Evolutionary conservation across 129 eudicot genomes (phyloP), one percentile per base, ranked within the genome.

Genomic region (Ambrosia artemisiifolia): DNA sequence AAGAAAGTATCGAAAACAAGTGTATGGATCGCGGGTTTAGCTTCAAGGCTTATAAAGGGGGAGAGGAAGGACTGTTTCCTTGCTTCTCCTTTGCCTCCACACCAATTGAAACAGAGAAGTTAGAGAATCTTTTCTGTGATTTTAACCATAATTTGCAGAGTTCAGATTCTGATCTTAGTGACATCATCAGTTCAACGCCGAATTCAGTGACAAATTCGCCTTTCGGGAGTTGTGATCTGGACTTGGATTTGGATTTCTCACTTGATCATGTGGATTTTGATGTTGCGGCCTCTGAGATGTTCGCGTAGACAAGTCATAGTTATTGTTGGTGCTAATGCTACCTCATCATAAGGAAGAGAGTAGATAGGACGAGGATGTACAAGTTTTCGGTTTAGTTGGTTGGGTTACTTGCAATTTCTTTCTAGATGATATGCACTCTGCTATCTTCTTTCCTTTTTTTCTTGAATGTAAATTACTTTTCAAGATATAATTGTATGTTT

Each of bases 121-220:
- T 72, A n/a, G 85, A 83, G 19, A 63, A 64, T 28, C 60, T 78
- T 43, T 73, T 81, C 76, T 72, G 44, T 40, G 44, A 65, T 67
- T 47, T 68, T 5, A 82, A 63, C 47, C 44, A 59, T 13, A 59
- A 55, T 72, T 69, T 80, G 50, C 87, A 62, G 16, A 80, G 65
- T 51, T 79, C 87, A 32, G 87, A 79, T 51, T 85, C 85, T 36
- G 85, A 84, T 55, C 67, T 83, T 18, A 81, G 75, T 42, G 92
- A 82, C 10, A 11, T 11, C 57, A 66, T 84, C 35, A 78, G 53
- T 60, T 83, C 95, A 14, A 81, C 80, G 32, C 86, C 86, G 32
- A 88, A 78, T 42, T 87, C 92, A 30, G 77, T 44, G 7, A 76
- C 67, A 68, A 79, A 83, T 72, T 85, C 91, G 6, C 87, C 92